Base-by-base conservation (phyloP, 805 yeast genomes). In the Ogataea ganodermae region DNA sequence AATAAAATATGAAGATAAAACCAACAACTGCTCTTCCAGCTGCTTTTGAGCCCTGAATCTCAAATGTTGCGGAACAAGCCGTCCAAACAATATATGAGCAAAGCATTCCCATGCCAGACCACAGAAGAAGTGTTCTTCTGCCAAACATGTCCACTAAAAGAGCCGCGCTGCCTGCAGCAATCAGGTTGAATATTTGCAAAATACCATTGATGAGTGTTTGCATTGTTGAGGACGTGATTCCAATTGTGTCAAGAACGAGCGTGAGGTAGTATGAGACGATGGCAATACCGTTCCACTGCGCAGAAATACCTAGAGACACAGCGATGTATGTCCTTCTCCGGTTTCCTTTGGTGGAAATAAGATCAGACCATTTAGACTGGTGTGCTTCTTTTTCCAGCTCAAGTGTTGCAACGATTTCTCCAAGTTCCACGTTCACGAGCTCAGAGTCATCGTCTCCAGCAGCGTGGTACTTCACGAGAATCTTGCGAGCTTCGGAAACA, bases 181-280 rank as follows among this genome's bases (percentile, higher is more conserved):
- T 57, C 46, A 74, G 72, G 62, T 76, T 75, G 61, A 69, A 78
- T 46, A 74, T 65, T 72, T 71, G 75, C 49, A 79, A 66, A 42
- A 73, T 69, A 38, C 78, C 81, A 59, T 79, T 79, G 58, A 79
- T 75, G 44, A 73, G 62, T 41, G 79, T 70, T 62, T 80, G 80
- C 46, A 62, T 63, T n/a, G 61, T 61, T 17, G 73, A 65, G 13
- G 69, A 68, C 42, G 78, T 77, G 53, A 79, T 73, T 48, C 85
- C 84, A 60, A 80, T 76, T 13, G 80, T 72, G 51, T 65, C 59
- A 53, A 80, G 69, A 12, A 80, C 84, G 71, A 21, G 58, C 35
- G 38, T 69, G 44, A 75, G 61, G 57, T 75, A 75, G 65, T 74
- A 74, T 2, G 76, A 71, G 13, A 75, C 75, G 44, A 75, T 61